phyloP scores from a whole-genome alignment of 305 asterid species.

The Ajuga reptans region DNA sequence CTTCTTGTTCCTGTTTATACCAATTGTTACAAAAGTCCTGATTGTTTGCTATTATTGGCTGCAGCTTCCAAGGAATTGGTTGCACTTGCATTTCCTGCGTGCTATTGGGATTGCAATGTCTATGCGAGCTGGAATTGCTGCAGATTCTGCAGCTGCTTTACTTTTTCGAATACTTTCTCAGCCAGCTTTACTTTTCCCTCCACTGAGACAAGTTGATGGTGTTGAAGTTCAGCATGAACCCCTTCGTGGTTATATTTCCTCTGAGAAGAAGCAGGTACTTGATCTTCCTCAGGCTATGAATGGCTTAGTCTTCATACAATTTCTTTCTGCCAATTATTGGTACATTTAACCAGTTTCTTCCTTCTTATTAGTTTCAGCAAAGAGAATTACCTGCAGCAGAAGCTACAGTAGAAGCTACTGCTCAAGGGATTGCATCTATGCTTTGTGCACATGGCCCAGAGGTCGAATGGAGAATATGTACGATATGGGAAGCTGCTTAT shows the following conservation, averaged over 20 bases:
- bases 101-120: conserved; percentile 98
- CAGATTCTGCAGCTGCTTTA: conserved; percentile 97
- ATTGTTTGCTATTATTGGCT: conserved; percentile 23
- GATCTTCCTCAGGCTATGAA: conserved; percentile 19
- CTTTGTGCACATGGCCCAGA: conserved; percentile 99
- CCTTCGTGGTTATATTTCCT: conserved; percentile 49
- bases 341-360: conserved; percentile 13
- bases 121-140: conserved; percentile 95
- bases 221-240: conserved; percentile 66
- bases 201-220: conserved; percentile 85
- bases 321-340: conserved; percentile 11
- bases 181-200: conserved; percentile 94
- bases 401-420: conserved; percentile 96
- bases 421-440: conserved; percentile 98
- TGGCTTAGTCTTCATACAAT: conserved; percentile 9
- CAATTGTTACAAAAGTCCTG: conserved; percentile 24
- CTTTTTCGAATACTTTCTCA: conserved; percentile 95
- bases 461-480: conserved; percentile 99
- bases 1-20: not conserved
- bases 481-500: conserved; percentile 99
- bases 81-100: conserved; percentile 98
- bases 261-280: conserved; percentile 60
- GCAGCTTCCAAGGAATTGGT: conserved; percentile 97
- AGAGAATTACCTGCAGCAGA: conserved; percentile 69
- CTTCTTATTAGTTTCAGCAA: conserved; percentile 37